Evolutionary conservation across 371 early-diverging fungal species (phyloP).

Genomic region (Mortierella sp.): DNA sequence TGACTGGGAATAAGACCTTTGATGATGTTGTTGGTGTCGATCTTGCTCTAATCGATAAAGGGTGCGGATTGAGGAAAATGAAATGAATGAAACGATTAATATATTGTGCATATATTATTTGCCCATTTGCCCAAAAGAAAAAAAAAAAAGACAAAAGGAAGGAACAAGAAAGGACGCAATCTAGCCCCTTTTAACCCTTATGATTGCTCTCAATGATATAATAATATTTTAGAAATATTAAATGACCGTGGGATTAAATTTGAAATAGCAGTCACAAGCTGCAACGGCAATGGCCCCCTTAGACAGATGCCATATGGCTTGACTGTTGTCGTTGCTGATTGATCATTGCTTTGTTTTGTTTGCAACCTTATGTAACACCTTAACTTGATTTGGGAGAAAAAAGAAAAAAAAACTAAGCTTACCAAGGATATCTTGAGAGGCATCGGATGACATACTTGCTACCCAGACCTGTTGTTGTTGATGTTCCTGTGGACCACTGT

Average conservation of each 20-base stretch:
- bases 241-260: conserved; percentile 18
- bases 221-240: too few species aligned
- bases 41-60: neutral
- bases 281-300: too few species aligned
- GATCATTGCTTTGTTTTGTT: too few species aligned
- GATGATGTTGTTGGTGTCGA: conserved; percentile 21
- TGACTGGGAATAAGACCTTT: conserved; percentile 26
- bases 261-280: too few species aligned
- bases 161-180: neutral
- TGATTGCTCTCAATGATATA: too few species aligned
- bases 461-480: conserved; percentile 34
- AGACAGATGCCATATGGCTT: too few species aligned
- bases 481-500: conserved; percentile 11
- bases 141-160: neutral
- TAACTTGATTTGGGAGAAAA: neutral
- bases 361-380: neutral
- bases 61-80: too few species aligned
- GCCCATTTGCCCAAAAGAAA: neutral
- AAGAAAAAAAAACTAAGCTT: conserved; percentile 16
- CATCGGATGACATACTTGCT: conserved; percentile 37
- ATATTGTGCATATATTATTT: too few species aligned
- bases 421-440: conserved; percentile 43
- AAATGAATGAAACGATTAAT: neutral
- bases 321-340: too few species aligned
- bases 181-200: too few species aligned